These are phyloP conservation scores for Boletus reticuloceps DNA, from an alignment of 768 basidiomycete species.

Conservation along the genomic window DNA sequence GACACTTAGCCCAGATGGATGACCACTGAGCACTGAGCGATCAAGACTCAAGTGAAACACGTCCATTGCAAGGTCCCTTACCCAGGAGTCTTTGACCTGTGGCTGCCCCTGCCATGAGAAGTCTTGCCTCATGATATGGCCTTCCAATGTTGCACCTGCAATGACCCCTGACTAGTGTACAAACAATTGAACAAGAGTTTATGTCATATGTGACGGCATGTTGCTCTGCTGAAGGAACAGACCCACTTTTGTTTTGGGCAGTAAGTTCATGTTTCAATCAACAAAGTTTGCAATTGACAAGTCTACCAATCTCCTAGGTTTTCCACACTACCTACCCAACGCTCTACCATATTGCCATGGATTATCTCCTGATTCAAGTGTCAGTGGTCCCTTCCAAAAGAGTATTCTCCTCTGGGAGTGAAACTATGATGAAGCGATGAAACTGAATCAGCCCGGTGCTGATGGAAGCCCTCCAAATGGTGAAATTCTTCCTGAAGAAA, in stretches of 20 bases:
- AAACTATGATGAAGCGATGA: too few species aligned
- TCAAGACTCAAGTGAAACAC: neutral
- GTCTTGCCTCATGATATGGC: neutral
- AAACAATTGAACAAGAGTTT: neutral
- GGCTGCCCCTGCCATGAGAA: too few species aligned
- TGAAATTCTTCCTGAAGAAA: too few species aligned
- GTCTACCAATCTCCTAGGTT: too few species aligned
- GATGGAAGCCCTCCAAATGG: too few species aligned
- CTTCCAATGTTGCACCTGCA: neutral
- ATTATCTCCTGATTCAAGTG: too few species aligned
- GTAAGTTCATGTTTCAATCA: neutral
- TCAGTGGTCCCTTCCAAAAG: too few species aligned
- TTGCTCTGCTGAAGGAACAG: neutral
- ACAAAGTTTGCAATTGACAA: too few species aligned
- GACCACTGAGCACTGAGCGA: neutral
- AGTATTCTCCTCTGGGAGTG: too few species aligned
- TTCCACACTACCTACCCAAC: too few species aligned
- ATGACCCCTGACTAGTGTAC: neutral
- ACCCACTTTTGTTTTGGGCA: neutral
- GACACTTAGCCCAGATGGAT: neutral
- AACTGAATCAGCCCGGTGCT: too few species aligned
- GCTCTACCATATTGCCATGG: too few species aligned
- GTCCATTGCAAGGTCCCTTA: neutral
- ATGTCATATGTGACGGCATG: neutral
- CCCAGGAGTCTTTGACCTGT: neutral